Evolutionary conservation across 2,329 filamentous ascomycete genomes (phyloP), one percentile per base, ranked within the genome.

Genomic region (Penicillium sp.): DNA sequence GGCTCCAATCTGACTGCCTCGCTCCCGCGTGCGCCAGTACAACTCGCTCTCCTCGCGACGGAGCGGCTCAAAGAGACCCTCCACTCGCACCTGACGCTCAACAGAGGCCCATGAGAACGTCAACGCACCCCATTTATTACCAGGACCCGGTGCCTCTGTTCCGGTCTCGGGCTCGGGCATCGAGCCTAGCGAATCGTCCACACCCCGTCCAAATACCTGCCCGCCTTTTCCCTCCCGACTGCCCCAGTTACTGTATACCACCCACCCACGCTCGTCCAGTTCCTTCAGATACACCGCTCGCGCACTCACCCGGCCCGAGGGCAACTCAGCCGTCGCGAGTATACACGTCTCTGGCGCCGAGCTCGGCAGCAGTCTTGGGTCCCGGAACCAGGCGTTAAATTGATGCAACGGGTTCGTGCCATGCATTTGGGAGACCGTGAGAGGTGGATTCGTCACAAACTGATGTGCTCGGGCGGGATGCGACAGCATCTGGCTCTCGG

Each of bases 261-360:
- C 87, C 66, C 93, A 98, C 11, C 89, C 88, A 4, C 65, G 54
- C 37, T 72, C 65, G 64, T 96, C 89, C 15, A 96, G 79, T 71
- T 96, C 92, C 68, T 98, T 98, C 50, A 98, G 75, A 67, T 96
- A 98, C 25, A 98, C 87, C 51, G 87, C 76, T 42, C 92, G 85
- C 3, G 85, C 82, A 31, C 80, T 87, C 13, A 96, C 84, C 31
- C 84, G 81, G 44, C 92, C 92, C 0, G 80, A 84, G 1, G 90
- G 90, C 3, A 96, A 75, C 15, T 75, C 71, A 0, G 89, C 88
- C 0, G 92, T 98, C 3, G 88, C 84, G 1, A 98, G 73, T 1
- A 83, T 88, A 56, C 87, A 88, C 1, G 92, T 85, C 66, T 98
- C 92, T 1, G 90, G 89, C 51, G 93, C 84, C 30, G 79, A 70